Base-by-base conservation (phyloP, 2,329 filamentous ascomycete species). In the Diplocarpon rosae region DNA sequence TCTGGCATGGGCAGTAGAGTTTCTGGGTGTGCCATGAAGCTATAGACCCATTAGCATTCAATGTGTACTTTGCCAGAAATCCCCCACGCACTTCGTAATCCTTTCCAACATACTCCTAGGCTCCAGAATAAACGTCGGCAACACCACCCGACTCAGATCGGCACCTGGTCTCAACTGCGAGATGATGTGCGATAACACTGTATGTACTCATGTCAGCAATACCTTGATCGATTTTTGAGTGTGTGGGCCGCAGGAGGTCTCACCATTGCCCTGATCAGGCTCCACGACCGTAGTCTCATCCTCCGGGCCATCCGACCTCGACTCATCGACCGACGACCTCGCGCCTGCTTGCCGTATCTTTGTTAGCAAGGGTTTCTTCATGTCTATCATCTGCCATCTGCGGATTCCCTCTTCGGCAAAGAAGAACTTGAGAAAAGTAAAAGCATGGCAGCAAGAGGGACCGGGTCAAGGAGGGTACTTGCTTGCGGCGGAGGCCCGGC, bases 11-110 rank as follows among this genome's bases (percentile, higher is more conserved):
- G 82, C 4, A 98, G 78, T 28, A 98, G 80, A 60, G 88, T 93
- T 66, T 98, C 92, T 33, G 92, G 92, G 63, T 98, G 92, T 58
- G 90, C 93, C 92, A 98, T 98, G 73, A 98, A 98, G 71, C 89
- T 95, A 62, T 45, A n/a, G 14, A 15, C 12, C 17, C 27, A 34
- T 46, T 53, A 33, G 56, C 56, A 40, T 52, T 48, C 47, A 48
- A 17, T 17, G 6, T 35, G 5, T 11, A 5, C 15, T 15, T 35
- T 5, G 9, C 27, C 6, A 15, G 6, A 37, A 24, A 27, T 20
- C 7, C 30, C 37, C 42, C 12, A 69, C 79, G 55, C 70, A 95
- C 89, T 98, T 98, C 60, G 92, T 98, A 63, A 98, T 98, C 57
- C 92, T 80, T 68, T 98, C 92, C 58, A 98, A 71, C 92, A 98